These are phyloP conservation scores for Cadophora malorum DNA, from an alignment of 2,329 filamentous ascomycete genomes.

Conservation along the genomic window DNA sequence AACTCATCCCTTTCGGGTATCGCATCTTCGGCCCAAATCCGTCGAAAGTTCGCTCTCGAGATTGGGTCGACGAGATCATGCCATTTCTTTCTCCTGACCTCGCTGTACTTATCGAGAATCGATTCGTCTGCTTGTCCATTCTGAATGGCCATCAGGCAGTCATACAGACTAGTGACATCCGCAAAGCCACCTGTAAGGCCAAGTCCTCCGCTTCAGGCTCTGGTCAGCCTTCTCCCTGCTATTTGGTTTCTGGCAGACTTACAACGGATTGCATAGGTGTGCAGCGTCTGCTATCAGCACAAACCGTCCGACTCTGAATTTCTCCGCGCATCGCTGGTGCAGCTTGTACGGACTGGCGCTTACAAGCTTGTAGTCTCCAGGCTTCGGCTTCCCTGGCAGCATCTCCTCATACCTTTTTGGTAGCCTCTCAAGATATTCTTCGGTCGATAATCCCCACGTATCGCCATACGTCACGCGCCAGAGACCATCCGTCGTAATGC, in stretches of 20 bases:
- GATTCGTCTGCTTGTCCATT: slow-evolving; percentile 45
- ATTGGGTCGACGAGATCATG: slow-evolving; percentile 49
- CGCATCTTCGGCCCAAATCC: slow-evolving; percentile 45
- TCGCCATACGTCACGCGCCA: slow-evolving; percentile 73
- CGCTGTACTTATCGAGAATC: slow-evolving; percentile 50
- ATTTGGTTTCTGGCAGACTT: slow-evolving; percentile 35
- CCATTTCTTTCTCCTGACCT: slow-evolving; percentile 49
- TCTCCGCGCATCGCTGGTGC: slow-evolving; percentile 55
- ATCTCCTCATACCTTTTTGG: slow-evolving; percentile 62
- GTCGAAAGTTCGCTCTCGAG: slow-evolving; percentile 50
- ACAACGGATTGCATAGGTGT: slow-evolving; percentile 58
- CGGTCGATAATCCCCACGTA: slow-evolving; percentile 55
- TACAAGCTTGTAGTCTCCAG: slow-evolving; percentile 61
- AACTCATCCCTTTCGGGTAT: slow-evolving; percentile 47
- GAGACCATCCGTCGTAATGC: slow-evolving; percentile 62
- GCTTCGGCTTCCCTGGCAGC: slow-evolving; percentile 64
- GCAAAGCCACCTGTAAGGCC: slow-evolving; percentile 69
- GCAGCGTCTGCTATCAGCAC: slow-evolving; percentile 57
- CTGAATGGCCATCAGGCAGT: slow-evolving; percentile 57
- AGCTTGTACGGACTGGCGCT: slow-evolving; percentile 58
- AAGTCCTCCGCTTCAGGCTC: slow-evolving; percentile 55
- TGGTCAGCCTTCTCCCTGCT: not conserved
- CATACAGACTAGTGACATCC: slow-evolving; percentile 65
- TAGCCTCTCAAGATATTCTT: slow-evolving; percentile 60
- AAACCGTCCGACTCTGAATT: slow-evolving; percentile 53